Base-by-base conservation (phyloP, 805 yeast species). In the Ogataea saltuana region DNA sequence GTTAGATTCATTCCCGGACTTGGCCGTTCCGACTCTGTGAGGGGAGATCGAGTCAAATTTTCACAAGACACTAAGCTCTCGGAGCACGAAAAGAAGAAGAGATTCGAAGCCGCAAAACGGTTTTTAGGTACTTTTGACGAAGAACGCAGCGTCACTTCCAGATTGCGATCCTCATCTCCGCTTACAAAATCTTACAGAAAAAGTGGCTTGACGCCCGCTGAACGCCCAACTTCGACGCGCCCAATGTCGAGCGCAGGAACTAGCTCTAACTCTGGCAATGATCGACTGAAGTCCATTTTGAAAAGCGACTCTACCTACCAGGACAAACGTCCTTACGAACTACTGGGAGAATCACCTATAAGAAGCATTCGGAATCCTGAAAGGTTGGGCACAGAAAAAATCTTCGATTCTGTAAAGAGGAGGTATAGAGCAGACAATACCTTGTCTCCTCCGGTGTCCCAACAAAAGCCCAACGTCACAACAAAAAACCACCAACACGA, bases 321-420 rank as follows among this genome's bases (percentile, higher is more conserved):
- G 13, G 47, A 46, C 34, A 50, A 45, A 25, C 56, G 51, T 33
- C 46, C 58, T 1, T 52, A 58, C 39, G 62, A 60, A 26, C 38
- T 61, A 10, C 29, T 61, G 7, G 61, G 61, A 2, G 66, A 60
- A 33, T 50, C 55, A 3, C 66, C 66, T 1, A 60, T 61, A 7
- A 46, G 53, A 17, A 35, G 33, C 11, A 49, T 60, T 22, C 35
- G 44, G 1, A 37, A 43, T 23, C 33, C 56, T 15, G 35, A 32
- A 15, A 33, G 46, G 11, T 27, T 56, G 6, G 45, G 53, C 28
- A 48, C 57, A 8, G 58, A 55, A 10, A 40, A 40, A 2, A 42
- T 54, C 7, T 39, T 61, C 4, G 47, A 44, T 17, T 48, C 55
- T 8, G 40, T 58, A 7, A 47, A 45, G 17, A 45, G 39, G 11